phyloP scores from a whole-genome alignment of 768 basidiomycete genomes.

The Boletus subcaerulescens region DNA sequence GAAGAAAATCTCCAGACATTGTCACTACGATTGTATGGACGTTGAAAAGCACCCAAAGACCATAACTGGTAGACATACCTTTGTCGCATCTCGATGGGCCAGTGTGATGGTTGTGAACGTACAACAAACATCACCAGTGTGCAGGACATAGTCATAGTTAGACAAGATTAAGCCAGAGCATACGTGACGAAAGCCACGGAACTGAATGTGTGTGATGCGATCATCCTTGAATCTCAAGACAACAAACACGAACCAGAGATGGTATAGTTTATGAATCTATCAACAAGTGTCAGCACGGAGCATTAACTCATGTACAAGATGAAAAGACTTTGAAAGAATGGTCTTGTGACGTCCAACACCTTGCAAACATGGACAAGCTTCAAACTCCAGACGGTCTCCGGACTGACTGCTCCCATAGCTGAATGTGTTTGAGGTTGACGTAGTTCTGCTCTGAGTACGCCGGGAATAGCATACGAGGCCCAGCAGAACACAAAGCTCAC shows the following conservation, averaged over 20 bases:
- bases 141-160: slow-evolving; percentile 9
- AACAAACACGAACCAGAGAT: slow-evolving; percentile 7
- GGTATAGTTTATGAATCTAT: slow-evolving; percentile 21
- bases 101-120: slow-evolving; percentile 16
- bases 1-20: slow-evolving; percentile 58
- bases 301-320: too few species aligned
- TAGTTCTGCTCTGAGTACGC: too few species aligned
- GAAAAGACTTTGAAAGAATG: too few species aligned
- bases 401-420: too few species aligned
- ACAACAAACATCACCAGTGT: neutral
- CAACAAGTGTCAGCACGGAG: too few species aligned
- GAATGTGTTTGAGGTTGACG: too few species aligned
- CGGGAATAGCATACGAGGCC: too few species aligned
- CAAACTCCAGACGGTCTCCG: too few species aligned
- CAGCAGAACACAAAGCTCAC: too few species aligned
- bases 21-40: neutral
- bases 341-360: too few species aligned
- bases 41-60: neutral
- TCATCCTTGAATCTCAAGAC: neutral
- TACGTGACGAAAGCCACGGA: neutral
- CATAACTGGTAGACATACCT: slow-evolving; percentile 4
- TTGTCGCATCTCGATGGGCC: slow-evolving; percentile 28
- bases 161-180: slow-evolving; percentile 11
- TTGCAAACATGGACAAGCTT: too few species aligned
- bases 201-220: neutral